Evolutionary conservation across 192 early-diverging fungal species (phyloP), one percentile per base, ranked within the genome.

Genomic region (Phycomyces blakesleeanus): DNA sequence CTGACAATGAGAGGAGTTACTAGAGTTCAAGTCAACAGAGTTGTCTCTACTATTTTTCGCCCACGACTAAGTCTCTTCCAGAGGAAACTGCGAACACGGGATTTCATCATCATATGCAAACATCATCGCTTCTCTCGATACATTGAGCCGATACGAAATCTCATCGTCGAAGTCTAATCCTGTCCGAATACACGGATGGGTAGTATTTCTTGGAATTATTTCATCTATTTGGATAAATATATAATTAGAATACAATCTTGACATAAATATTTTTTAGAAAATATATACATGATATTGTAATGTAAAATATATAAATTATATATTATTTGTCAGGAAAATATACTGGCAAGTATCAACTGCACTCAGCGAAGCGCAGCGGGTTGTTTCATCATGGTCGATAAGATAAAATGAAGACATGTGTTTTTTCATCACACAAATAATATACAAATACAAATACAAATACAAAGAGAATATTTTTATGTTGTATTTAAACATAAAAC

Each of bases 351-450:
- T 73, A 73, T 63, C 71, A 59, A 67, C 71, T 59, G 66, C 65
- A 61, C 71, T 73, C 71, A 73, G 71, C 71, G 71, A 67, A 73
- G 71, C 71, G 62, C 66, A 59, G 71, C 65, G 71, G 71, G 40
- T 73, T 73, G 27, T 73, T 53, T 73, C 71, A 57, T 63, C 71
- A 73, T 73, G 71, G 71, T 73, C 71, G 71, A 73, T 73, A 73
- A 63, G 71, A 61, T 61, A 63, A 63, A 61, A 59, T 66, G 65
- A 73, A 67, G 71, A 72, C 69, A 57, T 51, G 39, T 63, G 27
- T 21, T 52, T 63, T 63, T 63, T 63, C 61, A 63, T 63, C 61
- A 39, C 53, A 21, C 61, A 34, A 34, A 34, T 34, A 5, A 34
- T 34, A 34, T 34, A 50, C 51, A 49, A n/a, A 41, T 37, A 15